Evolutionary conservation across 2,329 filamentous ascomycete genomes (phyloP).

Genomic region (Curvularia verruculosa): DNA sequence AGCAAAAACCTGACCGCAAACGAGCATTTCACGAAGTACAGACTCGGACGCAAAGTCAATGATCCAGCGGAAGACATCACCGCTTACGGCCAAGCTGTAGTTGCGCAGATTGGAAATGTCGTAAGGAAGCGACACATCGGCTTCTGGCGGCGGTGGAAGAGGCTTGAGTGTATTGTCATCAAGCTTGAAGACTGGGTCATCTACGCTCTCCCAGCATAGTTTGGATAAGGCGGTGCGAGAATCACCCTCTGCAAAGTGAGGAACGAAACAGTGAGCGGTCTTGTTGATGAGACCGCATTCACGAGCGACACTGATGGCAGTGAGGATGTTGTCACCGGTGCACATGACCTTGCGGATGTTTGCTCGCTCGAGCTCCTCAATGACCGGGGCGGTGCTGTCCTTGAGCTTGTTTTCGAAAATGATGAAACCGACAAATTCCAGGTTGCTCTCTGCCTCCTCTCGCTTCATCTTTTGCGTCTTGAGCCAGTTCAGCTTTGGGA

Average conservation of each 20-base stretch:
- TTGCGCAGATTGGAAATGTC: slow-evolving; percentile 81
- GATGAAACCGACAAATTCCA: slow-evolving; percentile 94
- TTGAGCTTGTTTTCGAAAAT: slow-evolving; percentile 99
- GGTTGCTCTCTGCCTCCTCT: slow-evolving; percentile 77
- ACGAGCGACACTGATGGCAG: slow-evolving; percentile 91
- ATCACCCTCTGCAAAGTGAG: slow-evolving; percentile 83
- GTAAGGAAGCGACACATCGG: slow-evolving; percentile 83
- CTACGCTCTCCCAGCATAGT: slow-evolving; percentile 92
- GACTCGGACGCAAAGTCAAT: slow-evolving; percentile 87
- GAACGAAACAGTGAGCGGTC: slow-evolving; percentile 88
- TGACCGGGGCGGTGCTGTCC: slow-evolving; percentile 77
- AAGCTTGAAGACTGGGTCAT: slow-evolving; percentile 77
- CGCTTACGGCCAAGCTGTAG: slow-evolving; percentile 87
- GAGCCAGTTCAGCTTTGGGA: slow-evolving; percentile 88
- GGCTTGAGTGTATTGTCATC: slow-evolving; percentile 83
- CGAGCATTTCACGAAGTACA: slow-evolving; percentile 83
- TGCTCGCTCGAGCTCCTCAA: slow-evolving; percentile 80
- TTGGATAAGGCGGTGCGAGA: slow-evolving; percentile 73
- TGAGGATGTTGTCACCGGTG: slow-evolving; percentile 96
- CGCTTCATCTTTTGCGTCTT: slow-evolving; percentile 94
- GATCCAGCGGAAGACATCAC: slow-evolving; percentile 96
- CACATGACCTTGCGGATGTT: slow-evolving; percentile 94
- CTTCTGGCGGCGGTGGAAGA: slow-evolving; percentile 70
- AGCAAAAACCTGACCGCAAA: slow-evolving; percentile 90
- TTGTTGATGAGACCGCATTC: slow-evolving; percentile 85